Base-by-base conservation (phyloP, 2,329 filamentous ascomycete species). In the Cladophialophora immunda region DNA sequence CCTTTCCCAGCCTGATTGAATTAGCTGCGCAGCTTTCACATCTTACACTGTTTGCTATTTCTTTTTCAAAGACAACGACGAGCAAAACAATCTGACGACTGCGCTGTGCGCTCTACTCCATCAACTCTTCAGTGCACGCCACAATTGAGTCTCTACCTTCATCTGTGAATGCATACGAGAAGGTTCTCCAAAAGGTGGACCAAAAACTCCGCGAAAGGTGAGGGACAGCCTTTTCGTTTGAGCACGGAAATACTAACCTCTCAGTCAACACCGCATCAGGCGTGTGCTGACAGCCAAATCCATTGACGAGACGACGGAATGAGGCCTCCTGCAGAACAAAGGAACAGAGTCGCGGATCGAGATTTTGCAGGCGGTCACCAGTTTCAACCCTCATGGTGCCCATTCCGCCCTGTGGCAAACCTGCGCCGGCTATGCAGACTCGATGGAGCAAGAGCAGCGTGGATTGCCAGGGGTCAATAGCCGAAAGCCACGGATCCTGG, bases 121-220 rank as follows among this genome's bases (percentile, higher is more conserved):
- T 70, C 78, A 81, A 57, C 69, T 81, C 0, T 79, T 80, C 59
- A n/a, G n/a, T n/a, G n/a, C n/a, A n/a, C n/a, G n/a, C n/a, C n/a
- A n/a, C n/a, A n/a, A n/a, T n/a, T n/a, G n/a, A n/a, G n/a, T n/a
- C n/a, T n/a, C n/a, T n/a, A n/a, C n/a, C n/a, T n/a, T n/a, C n/a
- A n/a, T n/a, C n/a, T n/a, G n/a, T n/a, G n/a, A n/a, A n/a, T n/a
- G n/a, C n/a, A n/a, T n/a, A n/a, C n/a, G n/a, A n/a, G n/a, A n/a
- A n/a, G n/a, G n/a, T n/a, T n/a, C n/a, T n/a, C n/a, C n/a, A n/a
- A n/a, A n/a, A n/a, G n/a, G n/a, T n/a, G n/a, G n/a, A n/a, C n/a
- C n/a, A n/a, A n/a, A n/a, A n/a, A n/a, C n/a, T n/a, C n/a, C n/a
- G n/a, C n/a, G n/a, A n/a, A n/a, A n/a, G n/a, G n/a, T n/a, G n/a